A percentile compares a stretch with the other conserved stretches of the same genome.
Evolutionary conservation across 176 grass and related monocot species (phyloP).

Genomic region (Triticum urartu): DNA sequence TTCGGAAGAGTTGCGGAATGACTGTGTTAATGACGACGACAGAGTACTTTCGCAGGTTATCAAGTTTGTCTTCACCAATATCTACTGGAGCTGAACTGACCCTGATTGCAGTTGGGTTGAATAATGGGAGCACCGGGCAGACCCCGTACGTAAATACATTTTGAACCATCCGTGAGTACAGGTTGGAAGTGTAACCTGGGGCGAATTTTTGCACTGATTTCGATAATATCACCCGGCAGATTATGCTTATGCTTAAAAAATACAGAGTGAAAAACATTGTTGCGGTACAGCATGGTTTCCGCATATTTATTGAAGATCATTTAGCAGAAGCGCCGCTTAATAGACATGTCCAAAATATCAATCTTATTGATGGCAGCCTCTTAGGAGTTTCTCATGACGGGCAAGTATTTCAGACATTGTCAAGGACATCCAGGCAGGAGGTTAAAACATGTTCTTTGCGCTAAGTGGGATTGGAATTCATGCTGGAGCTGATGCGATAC

Average conservation of each 20-base stretch:
- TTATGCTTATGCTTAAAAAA: conserved; percentile 87
- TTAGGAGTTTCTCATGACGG: too few species aligned
- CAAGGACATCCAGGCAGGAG: too few species aligned
- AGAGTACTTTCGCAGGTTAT: conserved; percentile 52
- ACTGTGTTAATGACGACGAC: too few species aligned
- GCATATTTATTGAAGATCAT: conserved; percentile 63
- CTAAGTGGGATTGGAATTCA: too few species aligned
- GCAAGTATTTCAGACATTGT: too few species aligned
- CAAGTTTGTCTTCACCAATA: conserved; percentile 65
- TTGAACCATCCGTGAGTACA: conserved; percentile 71
- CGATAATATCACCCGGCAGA: conserved; percentile 86
- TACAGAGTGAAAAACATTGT: conserved; percentile 91
- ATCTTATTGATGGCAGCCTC: conserved; percentile 71
- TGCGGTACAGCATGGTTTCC: conserved; percentile 76
- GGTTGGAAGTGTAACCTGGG: conserved; percentile 59
- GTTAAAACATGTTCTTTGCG: too few species aligned
- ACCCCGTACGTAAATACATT: conserved; percentile 82
- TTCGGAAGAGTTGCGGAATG: too few species aligned
- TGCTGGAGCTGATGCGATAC: too few species aligned
- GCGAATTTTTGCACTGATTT: conserved; percentile 72
- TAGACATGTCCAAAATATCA: conserved; percentile 85
- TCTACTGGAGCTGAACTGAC: conserved; percentile 76
- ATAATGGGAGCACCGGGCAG: conserved; percentile 87
- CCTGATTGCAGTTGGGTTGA: conserved; percentile 77
- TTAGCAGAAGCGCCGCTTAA: conserved; percentile 81